Conservation (phyloP, 2,329 filamentous ascomycete genomes). For the Mollisia scopiformis region DNA sequence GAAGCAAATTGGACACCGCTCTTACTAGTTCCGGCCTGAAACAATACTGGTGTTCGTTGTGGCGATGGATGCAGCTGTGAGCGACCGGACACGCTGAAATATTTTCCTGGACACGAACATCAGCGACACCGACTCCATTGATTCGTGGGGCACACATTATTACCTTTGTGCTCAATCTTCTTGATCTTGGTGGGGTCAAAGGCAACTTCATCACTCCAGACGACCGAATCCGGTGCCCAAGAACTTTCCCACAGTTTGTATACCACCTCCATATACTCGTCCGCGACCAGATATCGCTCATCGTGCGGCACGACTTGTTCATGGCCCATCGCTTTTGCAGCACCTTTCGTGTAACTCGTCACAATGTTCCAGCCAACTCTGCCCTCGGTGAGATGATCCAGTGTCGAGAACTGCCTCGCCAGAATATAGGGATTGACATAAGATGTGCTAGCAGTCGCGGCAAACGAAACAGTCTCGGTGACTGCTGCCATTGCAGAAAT, state of each 20-base stretch:
- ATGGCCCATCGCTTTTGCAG: conserved; percentile 40
- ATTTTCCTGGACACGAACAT: neutral
- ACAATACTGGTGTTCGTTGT: conserved; percentile 68
- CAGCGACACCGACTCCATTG: too few species aligned
- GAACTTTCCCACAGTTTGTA: conserved; percentile 67
- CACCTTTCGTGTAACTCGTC: conserved; percentile 55
- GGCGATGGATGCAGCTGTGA: conserved; percentile 61
- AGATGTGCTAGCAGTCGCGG: conserved; percentile 63
- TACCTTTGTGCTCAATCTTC: conserved; percentile 1
- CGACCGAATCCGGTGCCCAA: conserved; percentile 69
- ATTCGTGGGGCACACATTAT: too few species aligned
- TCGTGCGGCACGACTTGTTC: conserved; percentile 62
- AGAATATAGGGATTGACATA: conserved; percentile 71
- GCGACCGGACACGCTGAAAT: conserved; percentile 2
- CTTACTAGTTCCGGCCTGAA: conserved; percentile 70
- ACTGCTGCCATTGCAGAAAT: conserved; percentile 69
- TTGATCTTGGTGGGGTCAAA: neutral
- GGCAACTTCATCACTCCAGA: neutral
- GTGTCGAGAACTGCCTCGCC: conserved; percentile 62
- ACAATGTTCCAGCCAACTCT: conserved; percentile 65
- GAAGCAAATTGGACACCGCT: conserved; percentile 68
- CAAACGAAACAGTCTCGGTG: conserved; percentile 65
- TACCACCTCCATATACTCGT: conserved; percentile 55
- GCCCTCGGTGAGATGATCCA: conserved; percentile 67
- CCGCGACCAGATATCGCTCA: conserved; percentile 63